Base-by-base conservation (phyloP, 768 basidiomycete species). In the Auricularia sp. region DNA sequence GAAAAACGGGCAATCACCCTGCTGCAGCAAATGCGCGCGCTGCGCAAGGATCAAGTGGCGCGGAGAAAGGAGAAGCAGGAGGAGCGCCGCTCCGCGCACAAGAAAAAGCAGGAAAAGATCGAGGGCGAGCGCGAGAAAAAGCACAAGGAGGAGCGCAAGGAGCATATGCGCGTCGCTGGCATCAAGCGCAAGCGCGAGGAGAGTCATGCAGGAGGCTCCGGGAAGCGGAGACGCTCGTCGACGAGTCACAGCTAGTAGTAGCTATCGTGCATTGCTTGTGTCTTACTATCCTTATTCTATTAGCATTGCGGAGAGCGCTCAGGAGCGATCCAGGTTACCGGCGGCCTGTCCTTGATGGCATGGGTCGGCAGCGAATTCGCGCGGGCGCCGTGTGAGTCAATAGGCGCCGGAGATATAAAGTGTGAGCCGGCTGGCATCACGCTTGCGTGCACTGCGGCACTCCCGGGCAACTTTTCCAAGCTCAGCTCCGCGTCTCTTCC, bases 1-100 rank as follows among this genome's bases (percentile, higher is more conserved):
- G 97, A 98, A 79, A 93, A 89, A 80, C 89, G 86, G 72, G 95
- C 97, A 0, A 77, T 98, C 21, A 88, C 91, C 44, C 76, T 98
- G 44, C 73, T 99, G 73, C 96, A 98, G 74, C 95, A 98, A 79
- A 93, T 98, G 67, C 85, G 90, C 60, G 91, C 94, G 5, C 74
- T 99, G 70, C 78, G 92, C 65, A 98, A 94, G 75, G 94, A 95
- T 71, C 91, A 96, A 76, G 81, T 92, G 1, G 77, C 73, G 53
- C 79, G 86, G 71, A 77, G 95, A 71, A 87, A 83, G 70, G 91
- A 87, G 74, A 97, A 94, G 80, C 91, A 98, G 77, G 81, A 79
- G n/a, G 90, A 88, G 77, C 81, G 87, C 75, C 84, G 83, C 66
- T 83, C 76, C 39, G 84, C 79, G 69, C 83, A 87, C 70, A 75